A percentile compares a stretch with the other conserved stretches of the same genome.
Conservation (phyloP, 1,284 basidiomycete genomes). For the Cystobasidium slooffiae region DNA sequence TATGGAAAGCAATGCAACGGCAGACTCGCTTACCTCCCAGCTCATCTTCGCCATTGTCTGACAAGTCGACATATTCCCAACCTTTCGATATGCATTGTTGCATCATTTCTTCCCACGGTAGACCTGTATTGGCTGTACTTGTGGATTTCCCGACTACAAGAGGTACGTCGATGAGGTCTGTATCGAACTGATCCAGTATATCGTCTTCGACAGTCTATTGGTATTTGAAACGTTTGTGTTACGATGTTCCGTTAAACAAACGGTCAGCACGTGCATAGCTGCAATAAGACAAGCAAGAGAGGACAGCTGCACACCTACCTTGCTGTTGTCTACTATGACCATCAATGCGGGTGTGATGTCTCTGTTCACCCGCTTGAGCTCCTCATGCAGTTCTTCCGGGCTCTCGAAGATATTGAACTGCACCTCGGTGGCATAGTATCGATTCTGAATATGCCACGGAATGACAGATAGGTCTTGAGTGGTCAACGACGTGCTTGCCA, state of each 20-base stretch:
- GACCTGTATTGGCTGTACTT: too few relatives aligned
- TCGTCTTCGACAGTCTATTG: too few relatives aligned
- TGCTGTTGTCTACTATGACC: constrained; percentile 34
- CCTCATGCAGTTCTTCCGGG: constrained; percentile 13
- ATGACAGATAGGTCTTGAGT: constrained; percentile 3
- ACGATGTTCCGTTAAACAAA: neutral
- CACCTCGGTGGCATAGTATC: constrained; percentile 38
- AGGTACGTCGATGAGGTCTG: constrained; percentile 26
- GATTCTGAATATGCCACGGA: constrained; percentile 37
- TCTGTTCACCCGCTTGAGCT: constrained; percentile 4
- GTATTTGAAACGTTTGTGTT: too few relatives aligned
- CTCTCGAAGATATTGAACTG: constrained; percentile 34
- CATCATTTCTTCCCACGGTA: constrained; percentile 35
- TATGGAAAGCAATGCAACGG: neutral
- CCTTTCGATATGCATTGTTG: constrained; percentile 28
- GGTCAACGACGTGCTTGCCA: constrained; percentile 5
- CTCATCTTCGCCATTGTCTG: constrained; percentile 29
- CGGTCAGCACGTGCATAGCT: neutral
- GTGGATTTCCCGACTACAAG: constrained; percentile 27
- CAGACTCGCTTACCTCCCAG: constrained; percentile 13
- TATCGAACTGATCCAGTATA: neutral
- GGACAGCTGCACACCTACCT: constrained; percentile 14
- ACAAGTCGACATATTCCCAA: constrained; percentile 36
- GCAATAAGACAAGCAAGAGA: neutral
- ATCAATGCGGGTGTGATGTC: constrained; percentile 21